Evolutionary conservation across 805 yeast species (phyloP), one percentile per base, ranked within the genome.

Genomic region (Cyberlindnera subsufficiens): DNA sequence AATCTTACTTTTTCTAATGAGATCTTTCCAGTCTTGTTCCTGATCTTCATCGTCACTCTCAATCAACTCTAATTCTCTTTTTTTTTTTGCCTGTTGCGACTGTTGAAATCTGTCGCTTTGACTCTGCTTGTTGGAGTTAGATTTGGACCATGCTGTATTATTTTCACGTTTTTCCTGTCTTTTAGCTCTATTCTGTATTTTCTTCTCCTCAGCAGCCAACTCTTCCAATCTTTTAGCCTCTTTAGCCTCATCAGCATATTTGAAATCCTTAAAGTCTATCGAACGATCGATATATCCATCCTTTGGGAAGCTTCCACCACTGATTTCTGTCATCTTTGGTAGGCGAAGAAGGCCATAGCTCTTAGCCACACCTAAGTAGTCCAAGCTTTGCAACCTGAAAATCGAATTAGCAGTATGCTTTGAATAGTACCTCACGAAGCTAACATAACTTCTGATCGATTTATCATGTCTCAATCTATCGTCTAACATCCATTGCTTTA

Each of bases 301-400:
- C 29, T 57, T 77, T 0, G 89, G 86, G 54, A 80, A 65, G 32
- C 65, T 51, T 3, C 80, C 66, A 42, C 67, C 68, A 18, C 81
- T 74, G 29, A 79, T 65, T 58, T 93, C 99, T 0, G 99, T 99
- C 98, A 95, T 93, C 52, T 81, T 78, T 8, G 99, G 99, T 45
- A 91, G 65, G 52, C 96, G 72, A 35, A 86, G 63, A 2, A 93
- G 63, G 1, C 96, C 96, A 61, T 85, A 89, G 67, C 86, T 71
- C 50, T 69, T 74, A 1, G 93, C 96, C 7, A 85, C 49, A 0
- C 82, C 84, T 20, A 80, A 59, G 52, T 84, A 84, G 59, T 91
- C 95, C 42, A 93, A 64, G 7, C 78, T 64, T 39, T 75, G 75
- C 19, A 86, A 53, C 49, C 98, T 70, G 67, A 93, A 93, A 15